phyloP scores from a whole-genome alignment of 352 stramenopile genomes.

The Lagenidium giganteum region DNA sequence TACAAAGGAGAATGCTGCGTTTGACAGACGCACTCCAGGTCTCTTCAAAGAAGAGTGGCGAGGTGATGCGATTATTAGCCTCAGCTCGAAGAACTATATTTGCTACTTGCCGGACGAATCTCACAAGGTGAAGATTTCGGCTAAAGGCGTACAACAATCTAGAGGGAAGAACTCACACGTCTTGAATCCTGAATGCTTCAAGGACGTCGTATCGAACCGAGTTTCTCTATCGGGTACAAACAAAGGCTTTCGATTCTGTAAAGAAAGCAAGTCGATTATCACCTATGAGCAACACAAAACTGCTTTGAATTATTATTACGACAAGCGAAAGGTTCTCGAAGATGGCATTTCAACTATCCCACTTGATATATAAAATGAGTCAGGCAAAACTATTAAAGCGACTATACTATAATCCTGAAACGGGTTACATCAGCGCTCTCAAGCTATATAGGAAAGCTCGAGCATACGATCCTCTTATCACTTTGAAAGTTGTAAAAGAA shows the following conservation, averaged over 20 bases:
- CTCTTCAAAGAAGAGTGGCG: conserved; percentile 22
- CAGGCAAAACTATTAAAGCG: no score
- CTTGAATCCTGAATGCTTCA: conserved; percentile 16
- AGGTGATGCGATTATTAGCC: conserved; percentile 18
- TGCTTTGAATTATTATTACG: conserved; percentile 21
- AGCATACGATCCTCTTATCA: conserved; percentile 10
- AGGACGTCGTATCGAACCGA: conserved; percentile 13
- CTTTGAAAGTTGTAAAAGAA: conserved; percentile 18
- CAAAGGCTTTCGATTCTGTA: conserved; percentile 19
- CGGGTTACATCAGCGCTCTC: conserved; percentile 15
- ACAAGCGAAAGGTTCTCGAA: conserved; percentile 17
- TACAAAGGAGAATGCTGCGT: neutral
- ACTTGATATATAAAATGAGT: conserved; percentile 24
- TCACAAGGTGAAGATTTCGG: conserved; percentile 12
- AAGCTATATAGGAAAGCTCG: conserved; percentile 18
- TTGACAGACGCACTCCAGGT: conserved; percentile 10
- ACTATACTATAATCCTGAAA: conserved; percentile 22
- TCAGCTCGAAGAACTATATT: conserved; percentile 21
- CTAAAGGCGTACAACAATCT: conserved; percentile 21
- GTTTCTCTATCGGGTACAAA: conserved; percentile 23
- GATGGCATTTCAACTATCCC: conserved; percentile 20
- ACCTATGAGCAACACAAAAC: conserved; percentile 22
- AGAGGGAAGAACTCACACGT: conserved; percentile 12
- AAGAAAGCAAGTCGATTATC: conserved; percentile 23
- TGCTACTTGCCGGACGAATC: conserved; percentile 17